Base-by-base conservation (phyloP, 129 eudicot species). In the Mikania micrantha region DNA sequence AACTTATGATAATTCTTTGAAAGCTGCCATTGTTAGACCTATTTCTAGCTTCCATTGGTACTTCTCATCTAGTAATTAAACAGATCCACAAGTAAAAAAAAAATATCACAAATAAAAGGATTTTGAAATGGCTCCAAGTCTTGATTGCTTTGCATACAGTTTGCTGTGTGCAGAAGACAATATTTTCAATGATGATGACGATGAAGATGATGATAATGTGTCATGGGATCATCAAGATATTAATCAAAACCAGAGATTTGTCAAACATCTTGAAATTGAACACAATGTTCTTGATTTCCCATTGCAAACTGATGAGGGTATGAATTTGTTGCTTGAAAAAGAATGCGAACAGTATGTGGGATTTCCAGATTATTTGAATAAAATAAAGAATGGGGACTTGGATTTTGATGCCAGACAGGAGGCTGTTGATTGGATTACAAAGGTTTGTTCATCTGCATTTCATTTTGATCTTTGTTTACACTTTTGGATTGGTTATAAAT, bases 151-250 rank as follows among this genome's bases (percentile, higher is more conserved):
- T 58, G 62, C 36, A 12, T 84, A 82, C 32, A 87, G 88, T 67
- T 79, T 88, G 16, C 72, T 88, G 35, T 88, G 96, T 70, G 79
- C 83, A 22, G 96, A 88, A 64, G 91, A 88, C 10, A 63, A 76
- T 64, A 72, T 88, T 24, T 78, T 67, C 54, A 71, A 61, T 59
- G 83, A 82, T 21, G 81, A 81, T 49, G 77, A 63, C 34, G 58
- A 40, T 50, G 73, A 53, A 54, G 35, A 36, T 62, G 36, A n/a
- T n/a, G n/a, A n/a, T n/a, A n/a, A n/a, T n/a, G n/a, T n/a, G n/a
- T n/a, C n/a, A n/a, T n/a, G 50, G 36, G 58, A 59, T 31, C 67
- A 57, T 77, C 70, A 24, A 66, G 69, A 15, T 9, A 9, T 44
- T 70, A 32, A 70, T 75, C 74, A 76, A 81, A 77, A 76, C 10